Evolutionary conservation across 73 alveolate species (phyloP).

Genomic region (Paramecium bursaria): DNA sequence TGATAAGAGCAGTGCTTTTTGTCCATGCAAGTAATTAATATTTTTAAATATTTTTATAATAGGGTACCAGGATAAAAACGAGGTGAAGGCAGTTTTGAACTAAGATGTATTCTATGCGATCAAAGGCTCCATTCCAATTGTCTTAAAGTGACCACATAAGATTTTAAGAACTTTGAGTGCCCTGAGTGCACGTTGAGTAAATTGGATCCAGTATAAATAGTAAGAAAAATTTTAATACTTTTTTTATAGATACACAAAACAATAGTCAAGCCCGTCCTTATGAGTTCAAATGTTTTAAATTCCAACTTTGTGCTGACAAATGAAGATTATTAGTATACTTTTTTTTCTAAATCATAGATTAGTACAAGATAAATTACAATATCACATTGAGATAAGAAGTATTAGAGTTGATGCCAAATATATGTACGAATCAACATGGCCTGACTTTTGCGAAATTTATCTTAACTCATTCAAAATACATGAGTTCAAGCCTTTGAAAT

Average conservation of each 20-base stretch:
- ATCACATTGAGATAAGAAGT: slow-evolving; percentile 62
- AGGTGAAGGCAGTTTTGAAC: not conserved
- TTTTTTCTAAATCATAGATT: slow-evolving; percentile 8
- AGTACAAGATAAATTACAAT: slow-evolving; percentile 29
- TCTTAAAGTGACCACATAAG: not conserved
- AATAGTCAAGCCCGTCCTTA: slow-evolving; percentile 5
- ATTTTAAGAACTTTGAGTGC: slow-evolving; percentile 57
- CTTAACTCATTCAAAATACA: slow-evolving; percentile 10
- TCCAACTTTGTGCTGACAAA: not conserved
- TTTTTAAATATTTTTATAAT: not conserved
- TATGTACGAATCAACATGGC: slow-evolving; percentile 69
- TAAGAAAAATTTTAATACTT: too few relatives aligned
- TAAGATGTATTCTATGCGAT: slow-evolving; percentile 35
- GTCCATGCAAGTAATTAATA: slow-evolving; percentile 53
- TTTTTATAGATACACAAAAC: not conserved
- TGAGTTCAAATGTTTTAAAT: not conserved
- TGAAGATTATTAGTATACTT: slow-evolving; percentile 8
- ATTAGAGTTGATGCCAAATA: slow-evolving; percentile 68
- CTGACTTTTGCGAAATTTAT: slow-evolving; percentile 62
- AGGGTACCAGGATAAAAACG: not conserved
- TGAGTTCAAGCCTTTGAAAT: slow-evolving; percentile 60
- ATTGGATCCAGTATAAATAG: slow-evolving; percentile 59
- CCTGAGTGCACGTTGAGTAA: slow-evolving; percentile 64
- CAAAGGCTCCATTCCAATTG: slow-evolving; percentile 5
- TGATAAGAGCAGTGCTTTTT: not conserved